phyloP scores from a whole-genome alignment of 2,329 filamentous ascomycete species.

The Samsoniella hepiali region DNA sequence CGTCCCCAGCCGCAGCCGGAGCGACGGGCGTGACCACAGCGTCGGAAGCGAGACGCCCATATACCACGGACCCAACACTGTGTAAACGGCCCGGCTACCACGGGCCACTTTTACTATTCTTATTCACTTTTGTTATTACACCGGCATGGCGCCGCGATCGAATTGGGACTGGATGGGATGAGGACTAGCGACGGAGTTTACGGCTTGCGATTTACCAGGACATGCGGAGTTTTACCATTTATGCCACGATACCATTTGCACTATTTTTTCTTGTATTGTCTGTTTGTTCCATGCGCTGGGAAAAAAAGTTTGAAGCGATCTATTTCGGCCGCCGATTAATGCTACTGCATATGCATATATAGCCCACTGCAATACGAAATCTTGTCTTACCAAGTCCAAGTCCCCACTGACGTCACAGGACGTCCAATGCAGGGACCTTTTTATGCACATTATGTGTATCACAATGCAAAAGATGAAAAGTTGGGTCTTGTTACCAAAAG shows the following conservation, averaged over 20 bases:
- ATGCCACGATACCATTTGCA: slow-evolving; percentile 11
- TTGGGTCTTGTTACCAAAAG: background rate
- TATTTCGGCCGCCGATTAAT: background rate
- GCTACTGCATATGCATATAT: too few species aligned
- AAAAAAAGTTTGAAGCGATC: background rate
- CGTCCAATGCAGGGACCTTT: background rate
- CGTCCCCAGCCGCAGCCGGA: background rate
- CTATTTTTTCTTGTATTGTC: background rate
- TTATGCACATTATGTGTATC: background rate
- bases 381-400: too few species aligned
- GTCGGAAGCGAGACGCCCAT: slow-evolving; percentile 10
- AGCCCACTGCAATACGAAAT: too few species aligned
- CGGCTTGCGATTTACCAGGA: background rate
- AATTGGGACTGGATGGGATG: background rate
- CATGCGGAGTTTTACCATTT: background rate
- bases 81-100: background rate
- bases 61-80: background rate
- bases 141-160: background rate
- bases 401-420: background rate
- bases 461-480: background rate
- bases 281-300: background rate
- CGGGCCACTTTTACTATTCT: background rate
- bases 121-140: background rate
- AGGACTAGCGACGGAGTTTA: background rate
- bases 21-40: background rate